Evolutionary conservation across 2,329 filamentous ascomycete species (phyloP).

Genomic region (Phialocephala subalpina): DNA sequence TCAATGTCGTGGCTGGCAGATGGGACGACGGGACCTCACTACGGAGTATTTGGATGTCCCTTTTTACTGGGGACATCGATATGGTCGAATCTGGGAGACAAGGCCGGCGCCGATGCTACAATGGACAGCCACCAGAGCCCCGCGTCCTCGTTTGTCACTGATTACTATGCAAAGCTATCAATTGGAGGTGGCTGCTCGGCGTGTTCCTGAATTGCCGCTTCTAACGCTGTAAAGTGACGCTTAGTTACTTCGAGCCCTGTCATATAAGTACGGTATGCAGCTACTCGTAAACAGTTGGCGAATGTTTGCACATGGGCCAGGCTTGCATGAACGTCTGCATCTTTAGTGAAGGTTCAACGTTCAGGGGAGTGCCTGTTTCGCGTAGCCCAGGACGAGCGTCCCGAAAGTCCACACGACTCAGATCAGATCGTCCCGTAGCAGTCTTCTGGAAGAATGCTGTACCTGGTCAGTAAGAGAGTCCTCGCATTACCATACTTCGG

Average conservation of each 20-base stretch:
- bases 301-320: neutral
- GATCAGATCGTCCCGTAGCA: conserved; percentile 1
- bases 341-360: neutral
- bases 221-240: conserved; percentile 3
- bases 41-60: too few relatives aligned
- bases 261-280: neutral
- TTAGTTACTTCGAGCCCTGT: neutral
- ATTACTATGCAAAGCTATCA: neutral
- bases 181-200: neutral
- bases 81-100: too few relatives aligned
- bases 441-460: conserved; percentile 1
- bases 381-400: neutral
- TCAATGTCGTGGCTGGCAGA: too few relatives aligned
- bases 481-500: neutral
- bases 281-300: neutral
- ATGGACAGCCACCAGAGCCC: neutral
- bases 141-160: neutral
- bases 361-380: neutral
- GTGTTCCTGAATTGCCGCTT: conserved; percentile 2
- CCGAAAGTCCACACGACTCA: neutral
- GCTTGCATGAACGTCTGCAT: conserved; percentile 14
- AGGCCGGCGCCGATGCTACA: too few relatives aligned
- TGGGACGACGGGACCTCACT: too few relatives aligned
- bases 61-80: too few relatives aligned
- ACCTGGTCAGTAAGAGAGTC: neutral